phyloP scores from a whole-genome alignment of 2,329 filamentous ascomycete species.

The Aspergillus ochraceus region DNA sequence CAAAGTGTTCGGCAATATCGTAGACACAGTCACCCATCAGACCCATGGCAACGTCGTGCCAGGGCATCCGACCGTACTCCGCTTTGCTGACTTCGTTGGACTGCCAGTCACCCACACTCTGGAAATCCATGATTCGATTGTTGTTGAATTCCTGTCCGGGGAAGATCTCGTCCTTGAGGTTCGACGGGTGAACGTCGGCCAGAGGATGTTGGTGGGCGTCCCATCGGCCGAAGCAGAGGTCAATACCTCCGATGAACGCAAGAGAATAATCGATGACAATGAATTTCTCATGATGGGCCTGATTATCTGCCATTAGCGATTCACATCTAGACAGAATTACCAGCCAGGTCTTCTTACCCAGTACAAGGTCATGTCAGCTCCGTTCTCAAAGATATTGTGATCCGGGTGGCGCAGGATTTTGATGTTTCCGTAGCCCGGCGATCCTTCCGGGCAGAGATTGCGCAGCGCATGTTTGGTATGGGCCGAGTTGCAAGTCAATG shows the following conservation, averaged over 20 bases:
- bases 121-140: constrained; percentile 93
- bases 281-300: constrained; percentile 95
- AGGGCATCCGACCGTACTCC: constrained; percentile 93
- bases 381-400: constrained; percentile 92
- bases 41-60: constrained; percentile 95
- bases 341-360: constrained; percentile 54
- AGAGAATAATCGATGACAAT: constrained; percentile 89
- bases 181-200: constrained; percentile 82
- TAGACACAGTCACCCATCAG: constrained; percentile 86
- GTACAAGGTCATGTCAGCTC: constrained; percentile 94
- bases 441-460: constrained; percentile 76
- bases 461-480: constrained; percentile 89
- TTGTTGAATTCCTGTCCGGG: constrained; percentile 98
- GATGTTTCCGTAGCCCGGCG: constrained; percentile 84
- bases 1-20: constrained; percentile 94
- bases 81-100: constrained; percentile 88
- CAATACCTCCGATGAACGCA: constrained; percentile 91
- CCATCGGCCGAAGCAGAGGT: constrained; percentile 95
- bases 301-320: constrained; percentile 8
- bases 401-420: constrained; percentile 86
- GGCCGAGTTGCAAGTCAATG: constrained; percentile 84
- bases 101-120: constrained; percentile 88
- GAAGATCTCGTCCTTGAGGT: constrained; percentile 80
- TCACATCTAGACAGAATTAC: no score
- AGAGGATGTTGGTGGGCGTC: constrained; percentile 82